These are phyloP conservation scores for Haplosporangium sp. DNA, from an alignment of 371 early-diverging fungal genomes.

Conservation along the genomic window DNA sequence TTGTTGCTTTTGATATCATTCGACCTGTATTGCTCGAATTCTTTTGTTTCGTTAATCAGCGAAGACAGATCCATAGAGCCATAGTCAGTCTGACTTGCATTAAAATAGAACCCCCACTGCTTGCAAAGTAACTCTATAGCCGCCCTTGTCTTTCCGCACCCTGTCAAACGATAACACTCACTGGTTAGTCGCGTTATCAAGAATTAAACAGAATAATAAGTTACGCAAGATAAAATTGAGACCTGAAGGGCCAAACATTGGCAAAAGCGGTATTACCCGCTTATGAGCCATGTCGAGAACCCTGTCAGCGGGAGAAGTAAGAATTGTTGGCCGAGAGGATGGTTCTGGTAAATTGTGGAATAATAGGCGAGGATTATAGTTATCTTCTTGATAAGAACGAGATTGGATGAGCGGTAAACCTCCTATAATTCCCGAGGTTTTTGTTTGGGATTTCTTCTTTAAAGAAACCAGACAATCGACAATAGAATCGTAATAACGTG, in stretches of 20 bases:
- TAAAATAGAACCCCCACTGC: slow-evolving; percentile 43
- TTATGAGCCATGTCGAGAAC: not conserved
- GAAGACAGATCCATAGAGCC: slow-evolving; percentile 20
- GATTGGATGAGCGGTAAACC: too few relatives aligned
- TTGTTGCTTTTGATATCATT: slow-evolving; percentile 6
- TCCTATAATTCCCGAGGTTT: too few relatives aligned
- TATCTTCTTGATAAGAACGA: too few relatives aligned
- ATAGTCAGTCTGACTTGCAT: slow-evolving; percentile 19
- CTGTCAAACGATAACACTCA: slow-evolving; percentile 13
- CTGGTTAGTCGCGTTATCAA: too few relatives aligned
- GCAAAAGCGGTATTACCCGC: not conserved
- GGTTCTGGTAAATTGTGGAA: too few relatives aligned
- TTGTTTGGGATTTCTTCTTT: too few relatives aligned
- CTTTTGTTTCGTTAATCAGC: slow-evolving; percentile 7
- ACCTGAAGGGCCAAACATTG: not conserved
- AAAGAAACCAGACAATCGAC: too few relatives aligned
- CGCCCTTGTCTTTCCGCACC: slow-evolving; percentile 35
- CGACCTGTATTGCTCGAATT: not conserved
- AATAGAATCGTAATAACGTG: too few relatives aligned
- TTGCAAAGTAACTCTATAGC: slow-evolving; percentile 30
- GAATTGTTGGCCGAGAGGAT: too few relatives aligned
- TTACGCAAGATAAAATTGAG: too few relatives aligned
- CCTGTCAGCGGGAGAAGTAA: not conserved
- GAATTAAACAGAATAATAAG: too few relatives aligned
- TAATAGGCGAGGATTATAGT: too few relatives aligned